These are phyloP conservation scores for Phialophora macrospora DNA, from an alignment of 2,329 filamentous ascomycete genomes.

Conservation along the genomic window DNA sequence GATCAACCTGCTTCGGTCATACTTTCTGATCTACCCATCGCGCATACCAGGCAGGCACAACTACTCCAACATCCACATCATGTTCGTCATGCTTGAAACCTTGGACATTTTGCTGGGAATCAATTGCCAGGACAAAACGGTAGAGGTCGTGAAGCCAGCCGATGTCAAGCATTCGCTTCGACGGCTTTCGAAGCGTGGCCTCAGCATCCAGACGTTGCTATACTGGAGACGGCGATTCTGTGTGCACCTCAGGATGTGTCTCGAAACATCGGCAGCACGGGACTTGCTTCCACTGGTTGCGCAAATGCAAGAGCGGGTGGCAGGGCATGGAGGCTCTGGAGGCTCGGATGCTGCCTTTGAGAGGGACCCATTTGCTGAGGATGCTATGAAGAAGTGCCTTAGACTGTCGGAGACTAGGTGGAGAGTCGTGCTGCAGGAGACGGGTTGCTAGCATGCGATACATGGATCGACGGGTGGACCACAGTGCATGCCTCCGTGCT, in stretches of 20 bases:
- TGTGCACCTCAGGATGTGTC: conserved; percentile 16
- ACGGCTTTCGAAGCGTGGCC: conserved; percentile 15
- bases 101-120: conserved; percentile 22
- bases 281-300: conserved; percentile 24
- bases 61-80: conserved; percentile 25
- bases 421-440: conserved; percentile 17
- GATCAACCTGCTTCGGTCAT: conserved; percentile 24
- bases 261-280: conserved; percentile 19
- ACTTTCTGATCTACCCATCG: conserved; percentile 27
- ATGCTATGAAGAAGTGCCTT: conserved; percentile 22
- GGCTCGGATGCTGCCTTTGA: background rate
- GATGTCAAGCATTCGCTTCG: conserved; percentile 14
- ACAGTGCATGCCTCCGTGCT: no score
- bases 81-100: conserved; percentile 26
- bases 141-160: background rate
- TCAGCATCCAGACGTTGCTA: conserved; percentile 8
- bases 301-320: conserved; percentile 7
- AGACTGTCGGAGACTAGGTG: conserved; percentile 18
- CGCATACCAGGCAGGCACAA: conserved; percentile 24
- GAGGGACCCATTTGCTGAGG: conserved; percentile 5
- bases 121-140: background rate
- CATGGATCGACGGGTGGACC: no score
- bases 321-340: background rate
- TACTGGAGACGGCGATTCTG: conserved; percentile 23
- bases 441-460: conserved; percentile 14